Evolutionary conservation across 2,329 filamentous ascomycete genomes (phyloP).

Genomic region (Botrytis byssoidea): DNA sequence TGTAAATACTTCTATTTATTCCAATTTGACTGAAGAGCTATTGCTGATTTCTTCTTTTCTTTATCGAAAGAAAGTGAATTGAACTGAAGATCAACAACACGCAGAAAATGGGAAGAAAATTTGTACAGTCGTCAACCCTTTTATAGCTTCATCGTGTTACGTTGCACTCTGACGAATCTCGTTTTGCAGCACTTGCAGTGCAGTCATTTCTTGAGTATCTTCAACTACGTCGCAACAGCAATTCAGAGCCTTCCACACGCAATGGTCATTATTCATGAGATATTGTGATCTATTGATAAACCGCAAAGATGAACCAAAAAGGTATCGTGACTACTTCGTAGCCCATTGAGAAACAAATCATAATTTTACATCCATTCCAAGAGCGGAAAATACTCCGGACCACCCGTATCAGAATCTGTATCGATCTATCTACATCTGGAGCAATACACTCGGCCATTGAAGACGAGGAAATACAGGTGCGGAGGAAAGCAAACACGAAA

Average conservation of each 20-base stretch:
- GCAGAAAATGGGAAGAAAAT: background rate
- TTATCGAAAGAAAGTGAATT: background rate
- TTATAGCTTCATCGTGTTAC: background rate
- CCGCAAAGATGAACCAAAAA: background rate
- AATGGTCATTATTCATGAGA: background rate
- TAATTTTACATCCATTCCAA: background rate
- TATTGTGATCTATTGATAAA: background rate
- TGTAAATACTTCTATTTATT: background rate
- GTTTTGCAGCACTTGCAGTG: background rate
- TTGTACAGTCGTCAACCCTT: background rate
- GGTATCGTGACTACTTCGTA: background rate
- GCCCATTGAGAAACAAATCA: background rate
- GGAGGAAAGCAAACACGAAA: background rate
- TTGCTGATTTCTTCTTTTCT: background rate
- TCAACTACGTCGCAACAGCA: too few relatives aligned
- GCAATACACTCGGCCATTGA: background rate
- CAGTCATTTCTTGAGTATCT: background rate
- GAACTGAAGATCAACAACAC: background rate
- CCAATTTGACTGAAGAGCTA: background rate
- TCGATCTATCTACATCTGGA: background rate
- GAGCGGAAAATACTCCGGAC: background rate
- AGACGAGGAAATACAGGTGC: background rate
- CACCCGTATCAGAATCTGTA: background rate
- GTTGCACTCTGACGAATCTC: background rate
- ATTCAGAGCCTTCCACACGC: background rate